Evolutionary conservation across 176 grass and related monocot genomes (phyloP).

Genomic region (Oryza brachyantha): DNA sequence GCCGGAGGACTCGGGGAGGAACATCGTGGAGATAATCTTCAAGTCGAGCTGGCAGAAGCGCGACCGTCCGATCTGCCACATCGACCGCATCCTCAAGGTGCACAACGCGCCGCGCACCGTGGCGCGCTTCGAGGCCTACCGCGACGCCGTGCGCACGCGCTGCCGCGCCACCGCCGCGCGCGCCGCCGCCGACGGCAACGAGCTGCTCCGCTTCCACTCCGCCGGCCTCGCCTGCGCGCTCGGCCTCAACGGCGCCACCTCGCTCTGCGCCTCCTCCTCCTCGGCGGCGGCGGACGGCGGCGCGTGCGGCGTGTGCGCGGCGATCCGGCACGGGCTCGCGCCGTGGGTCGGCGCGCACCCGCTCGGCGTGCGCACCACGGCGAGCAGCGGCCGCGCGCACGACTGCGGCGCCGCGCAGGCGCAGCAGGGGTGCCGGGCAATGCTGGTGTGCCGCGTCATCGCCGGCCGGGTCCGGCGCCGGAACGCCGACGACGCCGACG

Average conservation of each 20-base stretch:
- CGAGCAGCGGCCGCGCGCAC: constrained; percentile 75
- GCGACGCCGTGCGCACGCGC: constrained; percentile 60
- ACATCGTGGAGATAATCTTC: constrained; percentile 99
- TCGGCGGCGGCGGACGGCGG: not conserved
- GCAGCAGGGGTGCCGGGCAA: constrained; percentile 32
- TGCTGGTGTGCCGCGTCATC: constrained; percentile 97
- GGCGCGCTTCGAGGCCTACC: constrained; percentile 91
- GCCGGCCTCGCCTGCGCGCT: constrained; percentile 69
- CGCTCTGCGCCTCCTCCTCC: constrained; percentile 38
- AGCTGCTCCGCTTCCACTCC: constrained; percentile 92
- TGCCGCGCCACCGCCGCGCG: constrained; percentile 29
- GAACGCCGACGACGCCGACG: too few species aligned
- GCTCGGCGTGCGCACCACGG: constrained; percentile 69
- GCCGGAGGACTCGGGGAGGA: constrained; percentile 84
- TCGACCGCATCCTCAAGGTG: constrained; percentile 93
- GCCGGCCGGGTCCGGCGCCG: constrained; percentile 72
- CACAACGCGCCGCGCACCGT: constrained; percentile 68
- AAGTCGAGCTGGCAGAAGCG: constrained; percentile 98
- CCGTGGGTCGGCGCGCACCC: constrained; percentile 37
- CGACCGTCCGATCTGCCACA: constrained; percentile 54
- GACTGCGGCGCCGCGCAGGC: constrained; percentile 6
- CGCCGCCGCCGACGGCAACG: constrained; percentile 89
- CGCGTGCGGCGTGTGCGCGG: constrained; percentile 60
- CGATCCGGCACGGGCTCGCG: constrained; percentile 72
- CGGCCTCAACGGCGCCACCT: constrained; percentile 46